Evolutionary conservation across 148 eudicot species (phyloP), one percentile per base, ranked within the genome.

Genomic region (Rheum nobile): DNA sequence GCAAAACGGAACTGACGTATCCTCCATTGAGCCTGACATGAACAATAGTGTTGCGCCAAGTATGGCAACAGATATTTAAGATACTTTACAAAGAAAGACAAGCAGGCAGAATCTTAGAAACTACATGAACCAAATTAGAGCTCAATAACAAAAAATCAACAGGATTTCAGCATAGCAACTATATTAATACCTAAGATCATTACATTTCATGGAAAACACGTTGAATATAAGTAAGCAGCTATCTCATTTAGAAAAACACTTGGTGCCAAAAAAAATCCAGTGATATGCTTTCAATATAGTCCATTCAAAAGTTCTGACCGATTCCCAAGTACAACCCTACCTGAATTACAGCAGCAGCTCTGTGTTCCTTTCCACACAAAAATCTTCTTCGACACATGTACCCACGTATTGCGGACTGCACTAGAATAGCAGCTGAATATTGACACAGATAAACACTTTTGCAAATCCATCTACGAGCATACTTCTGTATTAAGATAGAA

Each of bases 281-380:
- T 0, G 28, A 52, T 21, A 52, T 52, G 8, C 57, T 50, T 50
- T 17, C 57, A 19, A n/a, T n/a, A n/a, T n/a, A n/a, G n/a, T n/a
- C n/a, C n/a, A n/a, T n/a, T n/a, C 57, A n/a, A 17, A 54, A 21
- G 61, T 17, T 54, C 16, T 28, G 38, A 65, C 3, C 13, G n/a
- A 65, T 65, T 3, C 9, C 21, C n/a, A 14, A 1, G 39, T 65
- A 34, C 32, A 65, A 34, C 21, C 70, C 72, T 47, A 95, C 98
- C 97, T 95, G 97, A 80, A 95, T 92, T 67, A 87, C 34, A 24
- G 83, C 86, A 71, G 96, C 97, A 80, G 99, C 97, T 73, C 80
- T 87, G 61, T 85, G 81, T 75, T 87, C 87, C 83, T 85, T 90
- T 71, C 81, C 83, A 52, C 76, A 71, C 63, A 84, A 72, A 84